Evolutionary conservation across 345 rosid genomes (phyloP).

Genomic region (Linum usitatissimum): DNA sequence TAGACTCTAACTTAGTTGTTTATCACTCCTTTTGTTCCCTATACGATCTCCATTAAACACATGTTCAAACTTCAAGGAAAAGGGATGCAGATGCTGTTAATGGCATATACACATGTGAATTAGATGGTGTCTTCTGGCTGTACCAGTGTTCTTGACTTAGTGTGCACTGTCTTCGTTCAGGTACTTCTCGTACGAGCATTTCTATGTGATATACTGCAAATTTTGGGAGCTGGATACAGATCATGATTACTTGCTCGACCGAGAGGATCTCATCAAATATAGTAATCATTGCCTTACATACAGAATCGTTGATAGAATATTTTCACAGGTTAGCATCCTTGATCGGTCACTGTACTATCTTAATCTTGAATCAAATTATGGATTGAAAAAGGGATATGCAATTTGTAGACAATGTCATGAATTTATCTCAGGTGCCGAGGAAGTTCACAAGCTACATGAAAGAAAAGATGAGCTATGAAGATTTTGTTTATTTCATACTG

Average conservation of each 20-base stretch:
- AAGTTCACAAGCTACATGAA: not conserved
- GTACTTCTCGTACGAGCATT: slow-evolving; percentile 6
- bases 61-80: too few species aligned
- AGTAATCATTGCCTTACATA: not conserved
- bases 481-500: slow-evolving; percentile 4
- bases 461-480: slow-evolving; percentile 4
- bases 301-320: slow-evolving; percentile 6
- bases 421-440: not conserved
- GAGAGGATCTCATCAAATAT: slow-evolving; percentile 1
- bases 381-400: not conserved
- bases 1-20: not conserved
- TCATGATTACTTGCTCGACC: slow-evolving; percentile 4
- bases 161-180: not conserved
- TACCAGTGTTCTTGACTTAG: not conserved
- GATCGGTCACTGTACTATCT: not conserved
- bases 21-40: not conserved
- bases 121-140: not conserved
- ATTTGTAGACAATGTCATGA: not conserved
- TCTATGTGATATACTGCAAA: slow-evolving; percentile 4
- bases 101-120: not conserved
- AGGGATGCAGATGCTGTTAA: too few species aligned
- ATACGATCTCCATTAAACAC: not conserved
- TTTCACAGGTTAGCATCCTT: slow-evolving; percentile 4
- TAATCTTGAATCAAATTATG: not conserved
- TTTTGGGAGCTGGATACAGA: slow-evolving; percentile 10